Evolutionary conservation across 257 asterid species (phyloP).

Genomic region (Apocynum venetum): DNA sequence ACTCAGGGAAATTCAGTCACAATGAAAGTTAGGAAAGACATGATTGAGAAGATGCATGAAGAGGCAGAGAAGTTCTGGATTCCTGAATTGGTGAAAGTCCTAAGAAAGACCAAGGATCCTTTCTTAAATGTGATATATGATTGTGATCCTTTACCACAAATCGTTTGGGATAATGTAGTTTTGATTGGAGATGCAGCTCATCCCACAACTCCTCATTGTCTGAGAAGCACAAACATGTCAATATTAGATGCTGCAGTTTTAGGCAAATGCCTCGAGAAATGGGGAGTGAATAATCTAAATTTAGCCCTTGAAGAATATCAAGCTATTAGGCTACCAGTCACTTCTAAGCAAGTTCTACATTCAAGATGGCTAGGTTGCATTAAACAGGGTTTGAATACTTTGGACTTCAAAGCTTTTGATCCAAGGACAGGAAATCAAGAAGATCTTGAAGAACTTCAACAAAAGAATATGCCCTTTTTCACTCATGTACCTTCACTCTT

Average conservation of each 20-base stretch:
- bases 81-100: constrained; percentile 53
- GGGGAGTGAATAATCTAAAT: constrained; percentile 42
- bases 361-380: constrained; percentile 64
- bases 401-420: constrained; percentile 44
- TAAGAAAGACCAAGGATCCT: constrained; percentile 58
- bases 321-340: constrained; percentile 53
- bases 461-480: constrained; percentile 59
- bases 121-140: constrained; percentile 74
- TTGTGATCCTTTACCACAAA: constrained; percentile 50
- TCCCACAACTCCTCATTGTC: constrained; percentile 84
- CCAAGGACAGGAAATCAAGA: constrained; percentile 38
- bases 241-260: constrained; percentile 73
- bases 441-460: constrained; percentile 49
- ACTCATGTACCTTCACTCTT: constrained; percentile 42
- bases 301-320: constrained; percentile 62
- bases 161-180: constrained; percentile 68
- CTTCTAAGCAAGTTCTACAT: constrained; percentile 52
- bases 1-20: constrained; percentile 67
- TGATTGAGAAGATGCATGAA: constrained; percentile 50
- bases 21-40: constrained; percentile 48
- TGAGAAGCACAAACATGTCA: constrained; percentile 96
- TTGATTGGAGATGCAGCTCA: constrained; percentile 96
- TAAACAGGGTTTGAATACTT: constrained; percentile 50
- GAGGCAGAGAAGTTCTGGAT: constrained; percentile 63
- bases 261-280: constrained; percentile 69